Evolutionary conservation across 1,284 basidiomycete genomes (phyloP), one percentile per base, ranked within the genome.

Genomic region (Jaminaea rosea): DNA sequence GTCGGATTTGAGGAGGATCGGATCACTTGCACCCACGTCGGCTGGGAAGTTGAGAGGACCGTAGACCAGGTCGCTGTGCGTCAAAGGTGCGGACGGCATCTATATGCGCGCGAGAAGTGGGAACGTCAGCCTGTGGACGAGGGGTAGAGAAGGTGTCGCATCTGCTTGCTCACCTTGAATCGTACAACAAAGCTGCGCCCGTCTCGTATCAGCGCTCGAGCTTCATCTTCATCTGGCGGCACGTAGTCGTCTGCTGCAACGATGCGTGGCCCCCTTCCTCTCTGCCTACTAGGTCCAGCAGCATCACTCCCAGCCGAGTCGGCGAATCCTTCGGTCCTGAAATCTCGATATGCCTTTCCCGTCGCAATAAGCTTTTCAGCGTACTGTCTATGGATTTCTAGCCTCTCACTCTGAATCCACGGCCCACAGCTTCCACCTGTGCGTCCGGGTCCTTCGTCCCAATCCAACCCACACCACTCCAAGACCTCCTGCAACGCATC

Each of bases 341-440:
- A 99, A 74, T 94, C 97, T 23, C 88, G 83, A 73, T 99, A 99
- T 2, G 93, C 94, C 52, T 87, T 82, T 0, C 86, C 87, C 17
- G 88, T 88, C 49, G 86, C 81, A 37, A 96, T 77, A 0, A 98
- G 81, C 59, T 81, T 83, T 44, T 82, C 78, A 0, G 86, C 79
- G 61, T 93, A 85, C 0, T 77, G 69, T 24, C 80, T 82, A 74
- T 99, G 98, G 10, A 96, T 76, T 62, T 89, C 85, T 15, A 88
- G 78, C 10, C 92, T 81, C 75, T 97, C 83, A 2, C 91, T 96
- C 86, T 96, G 73, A 3, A 60, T 39, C 31, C 60, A 73, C 0
- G 71, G 69, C 0, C 72, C 72, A 19, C 76, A 83, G 83, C 73
- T 92, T 93, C 10, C 89, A 86, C 0, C 80, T 83, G 64, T 86